Evolutionary conservation across 2,329 filamentous ascomycete species (phyloP), one percentile per base, ranked within the genome.

Genomic region (Trichophyton equinum): DNA sequence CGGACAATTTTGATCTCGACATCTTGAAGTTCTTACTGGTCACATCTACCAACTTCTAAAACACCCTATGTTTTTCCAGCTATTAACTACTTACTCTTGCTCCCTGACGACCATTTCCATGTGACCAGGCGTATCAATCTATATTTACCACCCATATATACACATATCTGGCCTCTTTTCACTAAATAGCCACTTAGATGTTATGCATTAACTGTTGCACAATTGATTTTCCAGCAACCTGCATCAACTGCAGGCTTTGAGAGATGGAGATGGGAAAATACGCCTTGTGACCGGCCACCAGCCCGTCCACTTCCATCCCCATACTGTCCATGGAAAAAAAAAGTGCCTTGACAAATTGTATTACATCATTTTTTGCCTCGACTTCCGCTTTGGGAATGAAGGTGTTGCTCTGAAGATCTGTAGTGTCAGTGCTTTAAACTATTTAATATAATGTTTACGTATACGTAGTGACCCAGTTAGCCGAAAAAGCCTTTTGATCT

Each of bases 131-230:
- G 15, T 51, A 15, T 22, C 22, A 22, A 30, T 51, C 25, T 55
- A 20, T 36, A 55, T 30, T 15, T 36, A 55, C 51, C 51, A 55
- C 30, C 51, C 8, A n/a, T 53, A 30, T 36, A 55, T 55, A 55
- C 27, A 13, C 27, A 38, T 38, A 13, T 38, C 33, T 38, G 33
- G 33, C 4, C 33, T 38, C 33, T 13, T 38, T 38, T 4, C 47
- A 51, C 11, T 30, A 4, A 18, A n/a, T 27, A 18, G 27, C 25
- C 51, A 36, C 51, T 55, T 55, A 55, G 18, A 18, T 22, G 27
- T 36, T 38, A 55, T 55, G 51, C 51, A 55, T 55, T 55, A 55
- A 36, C 30, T 55, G 51, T 55, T 36, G 51, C 51, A 55, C 51
- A 36, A 36, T 25, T 13, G 13, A 30, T 25, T 27, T 22, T 25